Conservation (phyloP, 2,329 filamentous ascomycete species). For the Fusarium hostae region DNA sequence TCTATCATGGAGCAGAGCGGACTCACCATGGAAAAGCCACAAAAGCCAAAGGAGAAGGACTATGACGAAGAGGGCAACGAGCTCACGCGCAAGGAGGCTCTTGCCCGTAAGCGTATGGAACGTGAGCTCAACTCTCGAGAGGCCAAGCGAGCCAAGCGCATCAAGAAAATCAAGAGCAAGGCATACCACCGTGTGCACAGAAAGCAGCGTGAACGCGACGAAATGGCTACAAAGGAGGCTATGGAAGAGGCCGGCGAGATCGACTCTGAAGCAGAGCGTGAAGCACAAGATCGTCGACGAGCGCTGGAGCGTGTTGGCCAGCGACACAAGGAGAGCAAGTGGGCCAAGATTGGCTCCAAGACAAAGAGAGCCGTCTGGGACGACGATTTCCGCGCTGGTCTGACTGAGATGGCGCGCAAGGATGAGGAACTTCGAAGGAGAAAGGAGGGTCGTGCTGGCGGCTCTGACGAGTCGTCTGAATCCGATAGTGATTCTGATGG, state of each 20-base stretch:
- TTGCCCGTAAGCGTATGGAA: conserved; percentile 79
- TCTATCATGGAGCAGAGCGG: conserved; percentile 92
- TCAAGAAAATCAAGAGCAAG: conserved; percentile 99
- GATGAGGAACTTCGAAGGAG: conserved; percentile 85
- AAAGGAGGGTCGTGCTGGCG: conserved; percentile 75
- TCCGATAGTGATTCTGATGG: conserved; percentile 67
- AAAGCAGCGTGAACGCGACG: conserved; percentile 70
- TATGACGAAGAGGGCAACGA: conserved; percentile 78
- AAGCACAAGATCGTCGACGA: conserved; percentile 75
- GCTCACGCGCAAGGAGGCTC: conserved; percentile 75
- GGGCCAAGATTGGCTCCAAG: conserved; percentile 86
- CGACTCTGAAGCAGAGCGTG: conserved; percentile 73
- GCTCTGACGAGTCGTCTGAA: conserved; percentile 63
- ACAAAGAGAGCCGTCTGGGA: conserved; percentile 88
- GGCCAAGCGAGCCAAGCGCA: conserved; percentile 86
- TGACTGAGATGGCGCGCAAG: conserved; percentile 82
- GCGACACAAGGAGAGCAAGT: conserved; percentile 88
- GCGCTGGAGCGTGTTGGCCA: conserved; percentile 88
- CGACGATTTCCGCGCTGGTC: conserved; percentile 80
- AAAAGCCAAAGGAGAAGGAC: conserved; percentile 66
- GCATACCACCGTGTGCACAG: conserved; percentile 92
- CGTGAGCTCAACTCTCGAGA: conserved; percentile 90
- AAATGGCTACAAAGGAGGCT: conserved; percentile 63
- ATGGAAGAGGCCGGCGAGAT: conserved; percentile 68
- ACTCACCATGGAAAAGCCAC: conserved; percentile 63